Evolutionary conservation across 768 basidiomycete species (phyloP).

Genomic region (Suillus brevipes): DNA sequence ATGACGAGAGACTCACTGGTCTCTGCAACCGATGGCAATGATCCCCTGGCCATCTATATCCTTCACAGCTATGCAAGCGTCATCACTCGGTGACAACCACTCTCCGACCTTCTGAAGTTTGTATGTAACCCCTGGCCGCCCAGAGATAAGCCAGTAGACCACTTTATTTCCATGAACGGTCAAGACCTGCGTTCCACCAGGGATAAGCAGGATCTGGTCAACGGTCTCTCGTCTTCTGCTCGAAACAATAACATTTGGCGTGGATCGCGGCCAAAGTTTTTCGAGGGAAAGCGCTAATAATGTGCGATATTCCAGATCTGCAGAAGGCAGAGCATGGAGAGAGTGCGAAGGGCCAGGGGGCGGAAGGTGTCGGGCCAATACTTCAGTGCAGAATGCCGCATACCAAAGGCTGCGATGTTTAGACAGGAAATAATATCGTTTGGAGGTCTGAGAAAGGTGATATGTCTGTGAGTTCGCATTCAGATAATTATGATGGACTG

Average conservation of each 20-base stretch:
- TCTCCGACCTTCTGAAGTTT: conserved; percentile 22
- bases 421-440: conserved; percentile 28
- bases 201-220: conserved; percentile 29
- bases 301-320: conserved; percentile 30
- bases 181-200: conserved; percentile 27
- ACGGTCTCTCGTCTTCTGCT: conserved; percentile 10
- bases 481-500: conserved; percentile 3
- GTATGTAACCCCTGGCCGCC: conserved; percentile 13
- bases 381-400: conserved; percentile 22
- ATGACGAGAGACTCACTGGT: conserved; percentile 9
- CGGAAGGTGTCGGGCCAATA: conserved; percentile 23
- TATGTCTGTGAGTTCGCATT: not conserved
- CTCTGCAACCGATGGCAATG: conserved; percentile 23
- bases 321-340: conserved; percentile 16
- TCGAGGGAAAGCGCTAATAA: conserved; percentile 28
- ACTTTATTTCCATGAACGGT: conserved; percentile 28
- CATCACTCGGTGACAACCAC: conserved; percentile 19
- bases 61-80: conserved; percentile 23
- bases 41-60: conserved; percentile 11
- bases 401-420: conserved; percentile 27
- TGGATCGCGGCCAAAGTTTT: conserved; percentile 22
- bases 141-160: conserved; percentile 24
- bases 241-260: conserved; percentile 16
- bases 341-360: conserved; percentile 18
- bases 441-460: conserved; percentile 23